Percentiles rank a stretch among this genome's conserved stretches.
Evolutionary conservation across 805 yeast species (phyloP).

Genomic region (Sugiyamaella valdiviana): DNA sequence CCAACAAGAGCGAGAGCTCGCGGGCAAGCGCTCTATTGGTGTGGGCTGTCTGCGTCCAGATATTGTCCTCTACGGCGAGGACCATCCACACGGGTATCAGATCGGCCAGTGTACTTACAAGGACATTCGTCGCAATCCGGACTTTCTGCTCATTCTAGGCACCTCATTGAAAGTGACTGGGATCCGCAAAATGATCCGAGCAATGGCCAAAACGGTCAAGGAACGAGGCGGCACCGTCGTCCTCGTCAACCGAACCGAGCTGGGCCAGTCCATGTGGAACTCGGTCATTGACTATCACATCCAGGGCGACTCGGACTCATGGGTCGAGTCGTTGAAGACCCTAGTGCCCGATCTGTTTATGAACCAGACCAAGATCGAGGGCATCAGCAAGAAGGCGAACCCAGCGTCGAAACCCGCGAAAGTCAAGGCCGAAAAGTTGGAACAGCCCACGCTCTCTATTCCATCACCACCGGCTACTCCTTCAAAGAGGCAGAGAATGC

Average conservation of each 20-base stretch:
- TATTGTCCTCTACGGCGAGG: slow-evolving; percentile 88
- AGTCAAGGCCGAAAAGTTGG: slow-evolving; percentile 3
- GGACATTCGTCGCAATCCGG: slow-evolving; percentile 62
- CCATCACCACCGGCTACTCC: neutral
- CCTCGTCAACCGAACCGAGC: slow-evolving; percentile 63
- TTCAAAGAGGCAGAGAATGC: neutral
- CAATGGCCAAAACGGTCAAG: slow-evolving; percentile 63
- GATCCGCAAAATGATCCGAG: slow-evolving; percentile 68
- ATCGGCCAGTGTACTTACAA: slow-evolving; percentile 62
- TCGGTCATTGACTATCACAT: slow-evolving; percentile 73
- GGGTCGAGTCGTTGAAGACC: slow-evolving; percentile 40
- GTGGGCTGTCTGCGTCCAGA: slow-evolving; percentile 81
- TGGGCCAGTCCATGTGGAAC: slow-evolving; percentile 58
- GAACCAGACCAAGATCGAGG: slow-evolving; percentile 10
- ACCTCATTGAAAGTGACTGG: slow-evolving; percentile 91
- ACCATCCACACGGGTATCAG: slow-evolving; percentile 81
- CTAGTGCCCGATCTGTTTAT: slow-evolving; percentile 12
- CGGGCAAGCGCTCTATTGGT: slow-evolving; percentile 71
- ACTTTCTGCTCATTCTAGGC: slow-evolving; percentile 80
- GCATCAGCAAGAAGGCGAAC: neutral
- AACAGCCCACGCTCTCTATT: slow-evolving; percentile 11
- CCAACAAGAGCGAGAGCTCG: slow-evolving; percentile 48
- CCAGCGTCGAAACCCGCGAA: neutral
- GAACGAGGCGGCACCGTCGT: slow-evolving; percentile 71
- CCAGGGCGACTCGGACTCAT: slow-evolving; percentile 72